Conservation (phyloP, 306 rosid genomes). For the Ormosia emarginata region DNA sequence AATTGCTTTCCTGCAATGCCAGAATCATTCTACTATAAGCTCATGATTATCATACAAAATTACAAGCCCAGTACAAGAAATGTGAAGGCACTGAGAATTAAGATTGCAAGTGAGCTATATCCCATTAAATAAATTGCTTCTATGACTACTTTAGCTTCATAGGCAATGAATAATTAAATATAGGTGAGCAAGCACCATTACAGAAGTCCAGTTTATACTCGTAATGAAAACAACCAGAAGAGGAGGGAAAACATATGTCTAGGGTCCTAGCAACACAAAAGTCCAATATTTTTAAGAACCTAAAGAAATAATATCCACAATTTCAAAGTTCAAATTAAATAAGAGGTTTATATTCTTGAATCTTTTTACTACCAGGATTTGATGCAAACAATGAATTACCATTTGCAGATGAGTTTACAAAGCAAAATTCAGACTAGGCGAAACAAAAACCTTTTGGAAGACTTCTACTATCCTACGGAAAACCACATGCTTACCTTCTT, state of each 20-base stretch:
- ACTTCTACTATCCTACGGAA: slow-evolving; percentile 3
- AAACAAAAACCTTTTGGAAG: background rate
- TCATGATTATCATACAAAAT: slow-evolving; percentile 1
- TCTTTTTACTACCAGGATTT: background rate
- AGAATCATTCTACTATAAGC: slow-evolving; percentile 11
- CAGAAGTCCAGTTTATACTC: background rate
- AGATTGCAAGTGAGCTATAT: background rate
- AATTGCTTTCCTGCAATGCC: slow-evolving; percentile 69
- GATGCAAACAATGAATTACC: background rate
- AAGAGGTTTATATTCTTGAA: slow-evolving; percentile 5
- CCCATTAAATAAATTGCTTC: background rate
- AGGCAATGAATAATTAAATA: background rate
- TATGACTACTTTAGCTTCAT: background rate
- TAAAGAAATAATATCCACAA: background rate
- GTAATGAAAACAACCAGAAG: background rate
- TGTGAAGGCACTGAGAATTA: background rate
- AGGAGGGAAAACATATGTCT: background rate
- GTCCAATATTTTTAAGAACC: background rate
- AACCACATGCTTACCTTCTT: slow-evolving; percentile 62
- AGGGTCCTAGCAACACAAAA: background rate
- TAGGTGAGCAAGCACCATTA: background rate
- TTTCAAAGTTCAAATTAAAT: background rate
- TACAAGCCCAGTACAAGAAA: background rate
- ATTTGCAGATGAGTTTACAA: background rate
- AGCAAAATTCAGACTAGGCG: background rate